Evolutionary conservation across 208 protist genomes (phyloP), one percentile per base, ranked within the genome.

Genomic region (Wallacemonas sp.): DNA sequence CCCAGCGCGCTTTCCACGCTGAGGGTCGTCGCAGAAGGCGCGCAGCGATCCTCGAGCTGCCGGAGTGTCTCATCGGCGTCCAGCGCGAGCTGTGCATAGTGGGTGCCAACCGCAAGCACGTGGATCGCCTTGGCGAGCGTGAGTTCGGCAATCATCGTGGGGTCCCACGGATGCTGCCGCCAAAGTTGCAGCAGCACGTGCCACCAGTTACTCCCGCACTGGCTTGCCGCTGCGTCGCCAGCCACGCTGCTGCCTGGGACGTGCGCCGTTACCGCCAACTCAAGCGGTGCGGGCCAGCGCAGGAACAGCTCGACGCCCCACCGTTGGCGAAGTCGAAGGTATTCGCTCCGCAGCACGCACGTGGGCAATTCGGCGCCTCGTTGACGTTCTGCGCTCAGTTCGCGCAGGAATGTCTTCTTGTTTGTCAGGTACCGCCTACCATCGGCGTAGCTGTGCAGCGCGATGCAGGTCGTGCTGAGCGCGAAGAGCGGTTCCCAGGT

Each of bases 221-320:
- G n/a, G n/a, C n/a, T n/a, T n/a, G n/a, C n/a, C n/a, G n/a, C n/a
- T n/a, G n/a, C 52, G 26, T 3, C 29, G 32, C 19, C n/a, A 16
- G 17, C 14, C 4, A 2, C 30, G 2, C 23, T 17, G 9, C 0
- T 44, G 57, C 12, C 12, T 32, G 29, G 8, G 16, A 6, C 19
- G 32, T 38, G 9, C 39, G 5, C 24, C 46, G 41, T 2, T 23
- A 5, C 17, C 38, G 57, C 23, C 39, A 23, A n/a, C 36, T 47
- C 65, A 2, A 39, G 23, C 5, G 64, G 68, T 12, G 74, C 46
- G 6, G 73, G 76, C 67, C 70, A 90, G 1, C 88, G 75, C 17
- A 92, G 54, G 62, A 92, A 95, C 19, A 95, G 70, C 52, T 82
- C 76, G 21, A 90, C 62, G 3, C 81, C 84, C 63, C 79, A 85